Evolutionary conservation across 805 yeast species (phyloP).

Genomic region (Nakazawaea wickerhamii): DNA sequence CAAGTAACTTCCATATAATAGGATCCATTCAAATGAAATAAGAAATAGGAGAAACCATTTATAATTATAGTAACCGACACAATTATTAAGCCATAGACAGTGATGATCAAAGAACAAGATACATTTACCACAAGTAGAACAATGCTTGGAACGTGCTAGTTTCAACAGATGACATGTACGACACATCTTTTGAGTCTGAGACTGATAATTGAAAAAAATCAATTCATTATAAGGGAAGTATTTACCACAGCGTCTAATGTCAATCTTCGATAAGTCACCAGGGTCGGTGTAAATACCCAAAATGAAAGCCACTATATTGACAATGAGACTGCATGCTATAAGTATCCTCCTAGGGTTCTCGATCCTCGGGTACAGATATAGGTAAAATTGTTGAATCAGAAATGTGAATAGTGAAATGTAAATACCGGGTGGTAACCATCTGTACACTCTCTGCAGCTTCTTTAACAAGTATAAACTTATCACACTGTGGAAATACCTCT

Average conservation of each 20-base stretch:
- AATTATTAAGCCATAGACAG: slow-evolving; percentile 50
- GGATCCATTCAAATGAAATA: slow-evolving; percentile 26
- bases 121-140: slow-evolving; percentile 65
- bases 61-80: slow-evolving; percentile 49
- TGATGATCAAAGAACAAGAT: slow-evolving; percentile 61
- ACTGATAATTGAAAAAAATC: slow-evolving; percentile 31
- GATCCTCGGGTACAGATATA: slow-evolving; percentile 17
- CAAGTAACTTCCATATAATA: slow-evolving; percentile 37
- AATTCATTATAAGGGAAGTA: slow-evolving; percentile 34
- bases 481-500: slow-evolving; percentile 23
- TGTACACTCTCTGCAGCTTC: not conserved
- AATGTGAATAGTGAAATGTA: not conserved
- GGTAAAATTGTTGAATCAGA: slow-evolving; percentile 22
- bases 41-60: slow-evolving; percentile 41
- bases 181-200: slow-evolving; percentile 35
- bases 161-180: slow-evolving; percentile 67
- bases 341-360: slow-evolving; percentile 11
- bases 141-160: slow-evolving; percentile 72
- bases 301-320: slow-evolving; percentile 31
- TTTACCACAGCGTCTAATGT: slow-evolving; percentile 13
- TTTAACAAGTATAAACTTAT: slow-evolving; percentile 20
- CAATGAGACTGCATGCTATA: slow-evolving; percentile 27
- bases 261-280: slow-evolving; percentile 27
- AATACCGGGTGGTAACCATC: slow-evolving; percentile 9
- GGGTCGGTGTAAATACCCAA: slow-evolving; percentile 38